Base-by-base conservation (phyloP, 1,284 basidiomycete genomes). In the Rhodofomes roseus region DNA sequence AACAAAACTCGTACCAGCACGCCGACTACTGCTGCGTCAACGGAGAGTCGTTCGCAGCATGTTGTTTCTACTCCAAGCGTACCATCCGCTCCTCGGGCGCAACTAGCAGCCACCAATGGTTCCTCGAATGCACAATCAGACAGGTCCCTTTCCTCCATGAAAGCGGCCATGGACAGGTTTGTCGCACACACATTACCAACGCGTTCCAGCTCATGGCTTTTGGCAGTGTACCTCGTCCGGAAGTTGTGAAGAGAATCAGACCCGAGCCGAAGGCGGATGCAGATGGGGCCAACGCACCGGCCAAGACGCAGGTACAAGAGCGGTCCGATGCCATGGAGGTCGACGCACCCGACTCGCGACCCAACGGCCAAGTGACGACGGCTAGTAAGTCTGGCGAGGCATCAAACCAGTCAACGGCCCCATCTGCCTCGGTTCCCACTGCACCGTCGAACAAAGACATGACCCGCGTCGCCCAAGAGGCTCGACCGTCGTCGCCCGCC, bases 191-290 rank as follows among this genome's bases (percentile, higher is more conserved):
- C 8, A 22, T 11, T 23, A 25, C 36, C 1, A 29, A 1, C 14
- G 22, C 14, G 16, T 48, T 48, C 1, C 3, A 4, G 3, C 14
- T 25, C 9, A 57, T 20, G 7, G 22, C 37, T 34, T 43, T 52
- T n/a, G 41, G 27, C 64, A 92, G 88, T 66, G 81, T 91, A 56
- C 89, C 88, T 16, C 77, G 89, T 52, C 90, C 90, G 18, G 87
- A 90, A 68, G 87, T 90, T 37, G 86, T 92, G 55, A 89, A 84
- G 70, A 78, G 90, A 61, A 79, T 90, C 18, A 77, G 87, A 50
- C 77, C 80, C 20, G 87, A 89, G 29, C 56, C 65, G 6, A 72
- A 59, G 37, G 55, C 61, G 12, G 39, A 59, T 54, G 69, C 63
- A 7, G 61, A 64, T 22, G 36, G 56, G 51, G 52, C 68, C 12